Base-by-base conservation (phyloP, 495 filamentous ascomycete species). In the Hypoxylon fuscum region DNA sequence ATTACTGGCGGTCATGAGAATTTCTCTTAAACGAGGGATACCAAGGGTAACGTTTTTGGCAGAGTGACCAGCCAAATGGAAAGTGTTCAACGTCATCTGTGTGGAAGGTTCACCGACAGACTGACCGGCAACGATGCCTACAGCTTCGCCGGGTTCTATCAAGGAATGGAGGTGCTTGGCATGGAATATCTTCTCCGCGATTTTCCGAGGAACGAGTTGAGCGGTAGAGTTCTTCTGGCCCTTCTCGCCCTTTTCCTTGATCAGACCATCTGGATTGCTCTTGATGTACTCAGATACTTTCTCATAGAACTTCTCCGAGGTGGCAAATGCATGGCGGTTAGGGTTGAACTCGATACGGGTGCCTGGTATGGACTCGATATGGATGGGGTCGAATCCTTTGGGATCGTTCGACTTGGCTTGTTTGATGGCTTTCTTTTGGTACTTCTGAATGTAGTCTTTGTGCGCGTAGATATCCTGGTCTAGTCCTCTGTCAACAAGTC, bases 81-180 rank as follows among this genome's bases (percentile, higher is more conserved):
- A 98, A 21, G 95, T 98, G 72, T 98, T 98, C 47, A 98, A 77
- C n/a, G 95, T 99, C 96, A 99, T 98, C 74, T 99, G 95, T 10
- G 95, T 99, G 12, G 92, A 96, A 7, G 96, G 95, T 73, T 98
- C 96, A 68, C 95, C 95, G 44, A 99, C 87, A 31, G 93, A 97
- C 77, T 99, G 95, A 35, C 93, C 93, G 42, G 95, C 95, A 35
- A 98, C 90, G 63, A 99, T 93, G 48, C 95, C 95, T 18, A 99
- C 93, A n/a, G 96, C 93, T 75, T 99, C 95, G 35, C 95, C 95
- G 22, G 95, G 92, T 60, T 98, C 95, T n/a, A 98, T 86, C 1
- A 96, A 78, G 2, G 94, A 96, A 66, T 89, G 91, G 63, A 98
- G 79, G 71, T 98, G 98, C 72, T 97, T 97, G 66, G 93, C 84